phyloP scores from a whole-genome alignment of 192 early-diverging fungal species.

The Podila horticola region DNA sequence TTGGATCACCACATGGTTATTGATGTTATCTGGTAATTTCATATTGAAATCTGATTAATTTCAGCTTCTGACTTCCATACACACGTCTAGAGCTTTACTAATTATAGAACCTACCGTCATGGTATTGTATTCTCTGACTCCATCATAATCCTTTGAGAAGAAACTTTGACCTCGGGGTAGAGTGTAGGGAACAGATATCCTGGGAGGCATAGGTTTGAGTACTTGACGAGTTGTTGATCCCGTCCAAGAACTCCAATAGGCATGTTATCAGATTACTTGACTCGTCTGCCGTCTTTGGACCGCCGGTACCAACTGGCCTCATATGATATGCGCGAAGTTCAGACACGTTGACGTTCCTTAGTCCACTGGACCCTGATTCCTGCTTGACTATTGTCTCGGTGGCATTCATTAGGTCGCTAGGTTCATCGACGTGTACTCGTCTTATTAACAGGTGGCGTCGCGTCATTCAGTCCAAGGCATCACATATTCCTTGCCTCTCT shows the following conservation, averaged over 20 bases:
- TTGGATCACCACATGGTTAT: background rate
- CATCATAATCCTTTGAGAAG: slow-evolving; percentile 12
- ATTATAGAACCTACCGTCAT: background rate
- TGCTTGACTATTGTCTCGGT: slow-evolving; percentile 2
- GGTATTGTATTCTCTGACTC: slow-evolving; percentile 5
- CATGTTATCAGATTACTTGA: slow-evolving; percentile 13
- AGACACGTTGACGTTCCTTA: slow-evolving; percentile 1
- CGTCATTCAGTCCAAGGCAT: slow-evolving; percentile 23
- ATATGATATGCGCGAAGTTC: slow-evolving; percentile 7
- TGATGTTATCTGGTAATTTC: background rate
- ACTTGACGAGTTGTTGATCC: slow-evolving; percentile 14
- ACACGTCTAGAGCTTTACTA: background rate
- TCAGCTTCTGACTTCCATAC: background rate
- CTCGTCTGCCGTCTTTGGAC: slow-evolving; percentile 17
- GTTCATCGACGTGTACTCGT: slow-evolving; percentile 4
- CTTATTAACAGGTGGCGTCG: slow-evolving; percentile 16
- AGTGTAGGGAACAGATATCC: slow-evolving; percentile 19
- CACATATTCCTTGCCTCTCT: slow-evolving; percentile 4
- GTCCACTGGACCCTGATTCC: background rate
- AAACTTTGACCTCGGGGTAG: slow-evolving; percentile 22
- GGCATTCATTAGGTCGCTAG: slow-evolving; percentile 18
- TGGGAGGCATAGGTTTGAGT: slow-evolving; percentile 14
- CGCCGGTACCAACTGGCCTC: slow-evolving; percentile 14
- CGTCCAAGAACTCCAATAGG: slow-evolving; percentile 14
- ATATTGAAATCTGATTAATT: background rate